Evolutionary conservation across 2,329 filamentous ascomycete species (phyloP).

Genomic region (Whalleya microplaca): DNA sequence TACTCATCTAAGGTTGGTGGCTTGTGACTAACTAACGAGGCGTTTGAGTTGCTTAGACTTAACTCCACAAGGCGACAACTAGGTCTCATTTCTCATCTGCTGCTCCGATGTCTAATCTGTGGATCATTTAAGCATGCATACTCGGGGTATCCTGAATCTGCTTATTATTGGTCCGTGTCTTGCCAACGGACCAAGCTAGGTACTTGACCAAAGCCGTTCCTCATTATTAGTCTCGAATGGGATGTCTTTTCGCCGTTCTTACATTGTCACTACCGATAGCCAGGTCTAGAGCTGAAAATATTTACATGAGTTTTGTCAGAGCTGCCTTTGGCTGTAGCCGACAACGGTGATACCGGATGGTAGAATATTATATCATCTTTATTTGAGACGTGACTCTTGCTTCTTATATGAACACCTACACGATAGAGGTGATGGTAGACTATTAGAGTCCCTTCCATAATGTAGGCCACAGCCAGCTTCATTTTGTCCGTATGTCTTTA

Average conservation of each 20-base stretch:
- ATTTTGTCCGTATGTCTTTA: slow-evolving; percentile 3
- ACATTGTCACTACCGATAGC: not conserved
- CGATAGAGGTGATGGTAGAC: not conserved
- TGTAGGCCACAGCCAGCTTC: no score
- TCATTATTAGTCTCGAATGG: not conserved
- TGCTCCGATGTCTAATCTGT: no score
- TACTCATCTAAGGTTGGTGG: no score
- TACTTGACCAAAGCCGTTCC: not conserved
- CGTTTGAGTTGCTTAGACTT: no score
- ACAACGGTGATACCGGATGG: not conserved
- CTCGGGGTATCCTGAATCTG: no score
- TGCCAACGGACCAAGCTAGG: not conserved
- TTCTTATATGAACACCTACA: not conserved
- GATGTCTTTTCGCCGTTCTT: not conserved
- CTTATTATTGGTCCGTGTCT: not conserved
- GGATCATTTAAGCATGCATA: no score
- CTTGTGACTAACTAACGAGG: no score
- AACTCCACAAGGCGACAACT: no score
- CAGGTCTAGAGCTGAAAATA: slow-evolving; percentile 7
- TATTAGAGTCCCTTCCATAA: not conserved
- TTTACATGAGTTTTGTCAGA: slow-evolving; percentile 7
- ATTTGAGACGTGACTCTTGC: slow-evolving; percentile 3
- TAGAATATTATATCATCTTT: slow-evolving; percentile 3
- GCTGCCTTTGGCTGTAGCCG: slow-evolving; percentile 18
- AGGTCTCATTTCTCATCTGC: no score